Evolutionary conservation across 352 stramenopile genomes (phyloP), one percentile per base, ranked within the genome.

Genomic region (Phytophthora sansomeana): DNA sequence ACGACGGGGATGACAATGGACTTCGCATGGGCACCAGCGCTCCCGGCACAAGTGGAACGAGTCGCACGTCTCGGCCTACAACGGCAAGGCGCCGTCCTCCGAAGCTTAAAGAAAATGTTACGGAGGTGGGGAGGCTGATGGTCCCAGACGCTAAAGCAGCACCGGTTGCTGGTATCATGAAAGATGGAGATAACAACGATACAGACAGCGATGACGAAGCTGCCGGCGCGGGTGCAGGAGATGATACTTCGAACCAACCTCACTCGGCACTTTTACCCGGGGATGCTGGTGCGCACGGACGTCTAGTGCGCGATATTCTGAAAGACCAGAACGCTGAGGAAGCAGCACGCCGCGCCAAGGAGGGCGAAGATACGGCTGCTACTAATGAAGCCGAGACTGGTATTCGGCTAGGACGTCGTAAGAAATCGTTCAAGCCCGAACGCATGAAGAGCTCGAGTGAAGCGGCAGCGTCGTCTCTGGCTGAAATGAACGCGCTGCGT

Each of bases 61-160:
- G 83, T 35, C 78, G 83, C 6, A 92, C 77, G 24, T 88, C 80
- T 11, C 86, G 90, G 3, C 91, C 90, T 0, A 96, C 83, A 10
- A 98, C 90, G 7, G 91, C 89, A 19, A 82, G 90, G n/a, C 83
- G 87, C 7, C 80, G 89, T 11, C 90, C 90, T 13, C 90, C 87
- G 29, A 95, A 95, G 69, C 84, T 96, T 36, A 95, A 96, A 69
- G 85, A 95, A 55, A 94, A 96, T 52, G 87, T 92, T 29, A 94
- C 83, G 3, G 87, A 94, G 44, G 82, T 91, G 11, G 78, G 80
- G 1, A 77, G 85, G 10, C 67, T 92, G 35, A 69, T 89, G 50
- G 83, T 90, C 30, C 72, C 87, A 39, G 91, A 96, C 56, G 77
- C 89, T 16, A 97, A 97, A 66, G 89, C 92, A 19, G 79, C 77